phyloP scores from a whole-genome alignment of 2,329 filamentous ascomycete genomes.

The Epichloe typhina region DNA sequence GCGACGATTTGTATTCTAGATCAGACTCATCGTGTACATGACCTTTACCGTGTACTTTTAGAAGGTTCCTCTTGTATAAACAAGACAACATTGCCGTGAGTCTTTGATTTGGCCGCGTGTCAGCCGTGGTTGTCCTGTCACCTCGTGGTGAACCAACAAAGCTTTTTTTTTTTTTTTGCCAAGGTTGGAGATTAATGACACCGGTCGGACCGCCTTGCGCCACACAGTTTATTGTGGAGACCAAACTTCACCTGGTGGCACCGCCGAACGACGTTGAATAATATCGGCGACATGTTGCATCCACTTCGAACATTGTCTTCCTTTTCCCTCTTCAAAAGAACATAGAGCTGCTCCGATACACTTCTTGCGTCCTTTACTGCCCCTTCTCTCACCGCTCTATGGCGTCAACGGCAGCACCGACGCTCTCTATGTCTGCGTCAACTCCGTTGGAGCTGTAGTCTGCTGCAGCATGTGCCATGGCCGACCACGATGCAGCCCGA shows the following conservation, averaged over 20 bases:
- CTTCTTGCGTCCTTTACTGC: neutral
- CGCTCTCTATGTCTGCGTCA: constrained; percentile 1
- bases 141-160: too few relatives aligned
- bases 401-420: neutral
- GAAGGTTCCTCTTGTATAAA: too few relatives aligned
- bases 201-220: too few relatives aligned
- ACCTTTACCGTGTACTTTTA: too few relatives aligned
- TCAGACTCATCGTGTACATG: neutral
- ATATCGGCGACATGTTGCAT: neutral
- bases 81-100: too few relatives aligned
- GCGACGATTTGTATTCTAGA: neutral
- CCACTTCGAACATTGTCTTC: neutral
- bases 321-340: neutral
- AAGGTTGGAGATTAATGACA: too few relatives aligned
- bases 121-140: too few relatives aligned
- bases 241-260: too few relatives aligned
- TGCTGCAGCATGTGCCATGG: constrained; percentile 13
- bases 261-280: too few relatives aligned
- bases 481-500: constrained; percentile 9
- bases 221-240: too few relatives aligned
- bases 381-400: neutral
- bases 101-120: too few relatives aligned
- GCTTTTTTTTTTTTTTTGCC: too few relatives aligned
- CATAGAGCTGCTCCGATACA: neutral
- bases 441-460: neutral